phyloP scores from a whole-genome alignment of 441 rosid species.

The Erodium chrysanthum region DNA sequence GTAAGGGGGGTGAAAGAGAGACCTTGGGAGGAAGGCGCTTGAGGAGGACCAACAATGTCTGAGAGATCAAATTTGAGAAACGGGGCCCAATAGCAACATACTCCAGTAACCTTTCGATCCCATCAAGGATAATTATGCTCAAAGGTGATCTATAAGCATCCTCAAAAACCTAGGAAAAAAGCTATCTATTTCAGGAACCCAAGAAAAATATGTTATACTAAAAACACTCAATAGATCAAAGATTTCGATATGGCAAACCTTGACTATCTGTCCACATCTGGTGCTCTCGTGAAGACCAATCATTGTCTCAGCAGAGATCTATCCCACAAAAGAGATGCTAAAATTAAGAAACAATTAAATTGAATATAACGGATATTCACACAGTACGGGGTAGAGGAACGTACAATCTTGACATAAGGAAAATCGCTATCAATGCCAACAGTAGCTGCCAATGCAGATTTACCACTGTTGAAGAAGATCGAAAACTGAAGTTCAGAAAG shows the following conservation, averaged over 20 bases:
- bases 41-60: slow-evolving; percentile 80
- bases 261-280: slow-evolving; percentile 81
- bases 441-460: slow-evolving; percentile 90
- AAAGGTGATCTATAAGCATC: slow-evolving; percentile 95
- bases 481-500: slow-evolving; percentile 22
- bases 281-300: slow-evolving; percentile 94
- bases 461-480: slow-evolving; percentile 52
- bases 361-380: neutral
- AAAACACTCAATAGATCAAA: neutral
- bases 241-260: slow-evolving; percentile 41
- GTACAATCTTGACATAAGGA: slow-evolving; percentile 93
- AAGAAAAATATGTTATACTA: neutral
- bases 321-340: slow-evolving; percentile 16
- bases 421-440: slow-evolving; percentile 90
- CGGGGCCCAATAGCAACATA: slow-evolving; percentile 91
- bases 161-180: slow-evolving; percentile 61
- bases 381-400: slow-evolving; percentile 18
- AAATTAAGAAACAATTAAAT: slow-evolving; percentile 13
- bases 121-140: slow-evolving; percentile 91
- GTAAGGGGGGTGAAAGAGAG: slow-evolving; percentile 9
- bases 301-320: slow-evolving; percentile 95
- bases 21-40: slow-evolving; percentile 93
- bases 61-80: slow-evolving; percentile 81
- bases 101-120: slow-evolving; percentile 90
- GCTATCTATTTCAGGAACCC: slow-evolving; percentile 12